Percentiles rank a stretch among this genome's conserved stretches.
phyloP scores from a whole-genome alignment of 1,284 basidiomycete species.

The Apiotrichum sp. region DNA sequence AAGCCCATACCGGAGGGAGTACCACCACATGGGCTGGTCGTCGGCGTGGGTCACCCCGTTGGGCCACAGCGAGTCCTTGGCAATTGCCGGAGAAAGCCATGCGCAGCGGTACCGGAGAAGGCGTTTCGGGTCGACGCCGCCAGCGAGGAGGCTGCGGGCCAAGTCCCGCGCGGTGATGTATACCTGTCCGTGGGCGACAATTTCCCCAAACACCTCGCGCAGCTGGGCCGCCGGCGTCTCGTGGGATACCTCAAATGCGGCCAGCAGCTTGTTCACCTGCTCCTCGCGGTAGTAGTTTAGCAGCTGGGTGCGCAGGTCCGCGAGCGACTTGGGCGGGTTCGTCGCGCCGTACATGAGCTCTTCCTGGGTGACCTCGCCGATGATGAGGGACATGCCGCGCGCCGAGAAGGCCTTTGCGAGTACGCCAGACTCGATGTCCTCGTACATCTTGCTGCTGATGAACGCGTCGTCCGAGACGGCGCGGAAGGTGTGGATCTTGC shows the following conservation, averaged over 20 bases:
- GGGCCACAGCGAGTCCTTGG: neutral
- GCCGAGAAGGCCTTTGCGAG: conserved; percentile 16
- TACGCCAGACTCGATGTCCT: conserved; percentile 13
- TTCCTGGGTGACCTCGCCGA: conserved; percentile 25
- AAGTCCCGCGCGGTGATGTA: conserved; percentile 19
- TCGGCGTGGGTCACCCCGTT: conserved; percentile 20
- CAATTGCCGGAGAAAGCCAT: conserved; percentile 5
- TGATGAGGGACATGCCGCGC: conserved; percentile 21
- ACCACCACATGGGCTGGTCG: conserved; percentile 25
- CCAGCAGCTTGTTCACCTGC: conserved; percentile 14
- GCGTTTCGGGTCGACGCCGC: conserved; percentile 12
- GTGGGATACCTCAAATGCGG: neutral
- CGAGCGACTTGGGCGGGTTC: conserved; percentile 16
- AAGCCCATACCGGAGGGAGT: conserved; percentile 17
- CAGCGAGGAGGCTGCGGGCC: conserved; percentile 14
- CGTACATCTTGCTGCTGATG: conserved; percentile 15
- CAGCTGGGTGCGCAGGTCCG: conserved; percentile 17
- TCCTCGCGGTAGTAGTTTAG: conserved; percentile 22
- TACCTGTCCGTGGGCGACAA: conserved; percentile 24
- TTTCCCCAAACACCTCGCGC: conserved; percentile 17
- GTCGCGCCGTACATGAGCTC: conserved; percentile 23
- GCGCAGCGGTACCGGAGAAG: conserved; percentile 21
- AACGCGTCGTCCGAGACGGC: conserved; percentile 25
- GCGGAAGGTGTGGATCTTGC: conserved; percentile 25
- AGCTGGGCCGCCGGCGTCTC: neutral